phyloP scores from a whole-genome alignment of 257 asterid genomes.

The Marsdenia floribunda region DNA sequence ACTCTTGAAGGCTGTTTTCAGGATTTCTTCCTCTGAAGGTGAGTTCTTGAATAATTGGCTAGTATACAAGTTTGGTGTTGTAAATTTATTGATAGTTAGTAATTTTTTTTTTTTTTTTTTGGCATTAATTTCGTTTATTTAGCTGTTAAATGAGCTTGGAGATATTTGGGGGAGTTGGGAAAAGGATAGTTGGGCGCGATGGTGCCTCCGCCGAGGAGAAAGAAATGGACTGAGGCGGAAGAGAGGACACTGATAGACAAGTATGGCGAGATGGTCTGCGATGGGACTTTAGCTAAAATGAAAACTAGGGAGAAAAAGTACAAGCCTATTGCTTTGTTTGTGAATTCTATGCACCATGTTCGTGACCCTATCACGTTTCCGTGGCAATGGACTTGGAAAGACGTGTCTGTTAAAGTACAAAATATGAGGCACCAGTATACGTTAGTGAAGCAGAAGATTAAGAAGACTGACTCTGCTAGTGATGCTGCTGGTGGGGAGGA shows the following conservation, averaged over 20 bases:
- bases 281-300: conserved; percentile 83
- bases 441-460: conserved; percentile 92
- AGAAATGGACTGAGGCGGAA: conserved; percentile 98
- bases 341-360: conserved; percentile 64
- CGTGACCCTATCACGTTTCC: conserved; percentile 66
- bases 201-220: conserved; percentile 90
- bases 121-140: conserved; percentile 1
- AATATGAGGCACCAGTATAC: conserved; percentile 98
- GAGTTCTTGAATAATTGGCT: conserved; percentile 9
- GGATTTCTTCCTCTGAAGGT: conserved; percentile 13
- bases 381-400: conserved; percentile 99
- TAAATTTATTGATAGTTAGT: neutral
- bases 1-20: neutral
- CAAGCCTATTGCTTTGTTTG: conserved; percentile 76
- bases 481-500: conserved; percentile 57
- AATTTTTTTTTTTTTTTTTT: neutral
- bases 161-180: neutral
- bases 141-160: conserved; percentile 7
- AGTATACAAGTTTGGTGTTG: neutral
- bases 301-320: conserved; percentile 89
- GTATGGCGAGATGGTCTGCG: conserved; percentile 72
- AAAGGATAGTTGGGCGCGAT: conserved; percentile 18
- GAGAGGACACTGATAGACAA: conserved; percentile 88
- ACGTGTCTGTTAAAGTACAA: conserved; percentile 91
- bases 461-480: conserved; percentile 50